Conservation (phyloP, 1,139 yeast genomes). For the Debaryomyces fabryi region DNA sequence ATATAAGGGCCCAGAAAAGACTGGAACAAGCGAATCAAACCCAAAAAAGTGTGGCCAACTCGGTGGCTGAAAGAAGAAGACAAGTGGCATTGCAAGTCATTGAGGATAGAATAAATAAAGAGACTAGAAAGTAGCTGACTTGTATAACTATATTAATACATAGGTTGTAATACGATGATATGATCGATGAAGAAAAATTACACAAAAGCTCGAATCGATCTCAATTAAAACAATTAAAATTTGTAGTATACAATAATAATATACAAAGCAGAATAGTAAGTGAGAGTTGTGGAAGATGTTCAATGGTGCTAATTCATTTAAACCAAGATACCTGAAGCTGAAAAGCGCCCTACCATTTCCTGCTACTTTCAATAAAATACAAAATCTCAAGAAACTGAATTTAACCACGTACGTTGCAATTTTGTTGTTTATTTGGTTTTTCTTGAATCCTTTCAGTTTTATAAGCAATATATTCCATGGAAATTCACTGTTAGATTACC, state of each 20-base stretch:
- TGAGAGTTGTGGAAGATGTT: constrained; percentile 12
- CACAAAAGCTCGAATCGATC: constrained; percentile 8
- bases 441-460: constrained; percentile 27
- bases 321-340: constrained; percentile 20
- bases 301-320: constrained; percentile 19
- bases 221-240: not conserved
- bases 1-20: constrained; percentile 66
- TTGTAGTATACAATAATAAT: not conserved
- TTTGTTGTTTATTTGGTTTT: constrained; percentile 25
- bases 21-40: constrained; percentile 47
- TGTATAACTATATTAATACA: constrained; percentile 4
- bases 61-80: constrained; percentile 82
- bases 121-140: constrained; percentile 14
- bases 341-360: constrained; percentile 31
- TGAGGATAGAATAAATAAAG: constrained; percentile 65
- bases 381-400: constrained; percentile 20
- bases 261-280: not conserved
- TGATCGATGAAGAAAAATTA: constrained; percentile 1
- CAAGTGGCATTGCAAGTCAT: constrained; percentile 83
- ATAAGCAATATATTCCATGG: constrained; percentile 8
- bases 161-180: not conserved
- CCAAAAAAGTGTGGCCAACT: constrained; percentile 48
- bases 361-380: constrained; percentile 30
- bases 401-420: constrained; percentile 20
- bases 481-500: constrained; percentile 22